Evolutionary conservation across 305 asterid species (phyloP).

Genomic region (Fraxinus floribunda): DNA sequence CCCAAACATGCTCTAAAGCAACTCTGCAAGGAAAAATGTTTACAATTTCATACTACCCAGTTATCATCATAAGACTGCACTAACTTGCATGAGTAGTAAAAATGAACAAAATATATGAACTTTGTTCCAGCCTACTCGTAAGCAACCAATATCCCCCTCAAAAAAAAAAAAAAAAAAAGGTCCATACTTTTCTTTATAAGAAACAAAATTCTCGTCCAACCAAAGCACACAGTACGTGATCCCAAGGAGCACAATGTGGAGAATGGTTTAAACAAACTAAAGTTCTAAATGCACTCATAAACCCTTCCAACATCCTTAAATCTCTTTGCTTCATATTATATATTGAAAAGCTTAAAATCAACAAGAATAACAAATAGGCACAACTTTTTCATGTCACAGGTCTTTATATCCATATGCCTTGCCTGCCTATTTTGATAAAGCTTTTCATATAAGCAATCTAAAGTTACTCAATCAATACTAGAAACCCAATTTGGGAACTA

Average conservation of each 20-base stretch:
- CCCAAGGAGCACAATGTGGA: background rate
- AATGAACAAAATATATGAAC: background rate
- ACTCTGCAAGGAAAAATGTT: background rate
- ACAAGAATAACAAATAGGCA: background rate
- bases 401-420: background rate
- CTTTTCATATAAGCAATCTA: background rate
- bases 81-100: background rate
- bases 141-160: background rate
- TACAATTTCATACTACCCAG: background rate
- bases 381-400: background rate
- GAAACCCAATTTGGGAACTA: background rate
- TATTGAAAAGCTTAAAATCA: background rate
- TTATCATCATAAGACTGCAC: background rate
- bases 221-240: background rate
- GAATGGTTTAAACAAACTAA: background rate
- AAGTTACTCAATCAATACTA: slow-evolving; percentile 1
- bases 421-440: background rate
- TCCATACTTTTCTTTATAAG: background rate
- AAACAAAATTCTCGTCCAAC: background rate
- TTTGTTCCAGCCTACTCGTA: background rate
- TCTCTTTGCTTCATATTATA: background rate
- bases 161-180: too few species aligned
- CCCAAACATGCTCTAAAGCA: background rate
- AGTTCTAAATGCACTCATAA: background rate
- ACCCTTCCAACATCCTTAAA: background rate